Evolutionary conservation across 2,329 filamentous ascomycete genomes (phyloP).

Genomic region (Arthrobotrys pseudoclavata): DNA sequence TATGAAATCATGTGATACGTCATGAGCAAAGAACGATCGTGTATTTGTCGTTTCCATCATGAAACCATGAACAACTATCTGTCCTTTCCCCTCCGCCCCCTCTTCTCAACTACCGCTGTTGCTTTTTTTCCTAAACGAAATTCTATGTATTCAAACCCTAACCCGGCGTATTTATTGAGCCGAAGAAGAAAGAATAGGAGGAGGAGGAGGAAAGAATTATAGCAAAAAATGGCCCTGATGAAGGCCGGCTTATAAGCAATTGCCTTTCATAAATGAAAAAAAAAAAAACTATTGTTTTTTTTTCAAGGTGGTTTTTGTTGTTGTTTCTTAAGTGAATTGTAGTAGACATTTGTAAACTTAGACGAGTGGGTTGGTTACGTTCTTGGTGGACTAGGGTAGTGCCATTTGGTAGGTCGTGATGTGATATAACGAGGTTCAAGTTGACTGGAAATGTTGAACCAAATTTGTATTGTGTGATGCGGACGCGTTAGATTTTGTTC

Average conservation of each 20-base stretch:
- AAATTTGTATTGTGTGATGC: no score
- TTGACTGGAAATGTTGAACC: no score
- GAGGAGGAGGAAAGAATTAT: constrained; percentile 1
- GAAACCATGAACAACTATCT: constrained; percentile 14
- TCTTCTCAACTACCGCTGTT: neutral
- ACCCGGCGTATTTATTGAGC: constrained; percentile 58
- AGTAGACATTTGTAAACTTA: neutral
- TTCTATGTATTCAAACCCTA: constrained; percentile 35
- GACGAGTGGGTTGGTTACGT: no score
- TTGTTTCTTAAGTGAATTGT: neutral
- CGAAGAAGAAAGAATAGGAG: constrained; percentile 17
- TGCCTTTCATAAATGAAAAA: neutral
- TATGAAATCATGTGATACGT: constrained; percentile 22
- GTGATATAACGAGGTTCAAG: neutral
- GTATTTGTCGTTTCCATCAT: neutral
- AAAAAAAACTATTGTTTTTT: neutral
- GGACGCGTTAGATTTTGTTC: no score
- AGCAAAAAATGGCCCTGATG: neutral
- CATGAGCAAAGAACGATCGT: constrained; percentile 2
- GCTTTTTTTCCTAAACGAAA: neutral
- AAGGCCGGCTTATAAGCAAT: neutral
- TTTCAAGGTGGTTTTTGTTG: neutral
- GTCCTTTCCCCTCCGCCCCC: neutral
- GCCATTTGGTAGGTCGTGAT: no score
- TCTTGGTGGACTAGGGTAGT: no score